Conservation (phyloP, 192 early-diverging fungal genomes). For the Chytriomyces confervae region DNA sequence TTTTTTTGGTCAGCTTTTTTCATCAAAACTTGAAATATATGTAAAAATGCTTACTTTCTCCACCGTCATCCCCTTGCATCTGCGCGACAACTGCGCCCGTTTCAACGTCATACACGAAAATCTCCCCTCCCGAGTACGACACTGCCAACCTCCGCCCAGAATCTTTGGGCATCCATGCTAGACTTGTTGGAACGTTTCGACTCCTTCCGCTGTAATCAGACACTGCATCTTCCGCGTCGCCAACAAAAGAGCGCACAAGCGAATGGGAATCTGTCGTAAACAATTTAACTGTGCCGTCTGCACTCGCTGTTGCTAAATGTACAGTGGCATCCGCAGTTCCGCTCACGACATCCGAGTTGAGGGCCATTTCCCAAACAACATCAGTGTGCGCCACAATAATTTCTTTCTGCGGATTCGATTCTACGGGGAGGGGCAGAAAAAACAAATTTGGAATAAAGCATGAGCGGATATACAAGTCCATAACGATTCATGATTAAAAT, state of each 20-base stretch:
- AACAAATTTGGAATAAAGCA: neutral
- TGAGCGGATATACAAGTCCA: neutral
- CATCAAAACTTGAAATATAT: constrained; percentile 22
- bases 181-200: constrained; percentile 60
- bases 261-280: constrained; percentile 64
- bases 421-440: too few species aligned
- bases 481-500: too few species aligned
- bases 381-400: constrained; percentile 82
- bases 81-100: constrained; percentile 64
- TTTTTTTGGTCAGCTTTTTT: neutral
- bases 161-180: constrained; percentile 64
- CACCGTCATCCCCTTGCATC: constrained; percentile 64
- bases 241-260: neutral
- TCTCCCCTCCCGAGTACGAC: constrained; percentile 64
- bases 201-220: neutral
- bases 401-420: constrained; percentile 39
- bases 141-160: constrained; percentile 64
- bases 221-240: neutral
- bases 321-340: neutral
- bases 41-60: constrained; percentile 57
- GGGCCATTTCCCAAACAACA: constrained; percentile 82
- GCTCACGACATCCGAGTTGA: constrained; percentile 54
- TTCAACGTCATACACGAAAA: constrained; percentile 80
- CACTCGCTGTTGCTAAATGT: constrained; percentile 71
- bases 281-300: constrained; percentile 81